Evolutionary conservation across 2,329 filamentous ascomycete genomes (phyloP).

Genomic region (Aspergillus sp.): DNA sequence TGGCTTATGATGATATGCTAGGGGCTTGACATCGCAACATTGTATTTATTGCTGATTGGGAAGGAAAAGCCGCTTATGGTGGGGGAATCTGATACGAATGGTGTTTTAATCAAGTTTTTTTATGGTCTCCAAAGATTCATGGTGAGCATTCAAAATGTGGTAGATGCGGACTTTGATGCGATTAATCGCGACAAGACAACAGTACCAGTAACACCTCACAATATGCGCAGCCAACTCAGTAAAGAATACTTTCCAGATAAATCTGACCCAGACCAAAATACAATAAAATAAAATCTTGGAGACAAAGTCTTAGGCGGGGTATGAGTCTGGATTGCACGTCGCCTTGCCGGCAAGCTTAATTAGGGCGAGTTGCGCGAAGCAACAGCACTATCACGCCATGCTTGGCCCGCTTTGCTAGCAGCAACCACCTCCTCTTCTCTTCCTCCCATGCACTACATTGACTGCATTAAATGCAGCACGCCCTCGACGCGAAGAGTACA

Average conservation of each 20-base stretch:
- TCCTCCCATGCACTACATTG: not conserved
- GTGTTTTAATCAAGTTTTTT: not conserved
- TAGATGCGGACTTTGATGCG: no score
- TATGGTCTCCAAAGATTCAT: not conserved
- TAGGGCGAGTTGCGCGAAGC: slow-evolving; percentile 15
- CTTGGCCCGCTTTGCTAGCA: slow-evolving; percentile 13
- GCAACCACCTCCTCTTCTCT: not conserved
- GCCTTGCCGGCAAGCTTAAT: slow-evolving; percentile 1
- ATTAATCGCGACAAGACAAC: no score
- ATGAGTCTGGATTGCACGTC: not conserved
- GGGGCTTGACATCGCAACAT: slow-evolving; percentile 21
- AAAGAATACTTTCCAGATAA: no score
- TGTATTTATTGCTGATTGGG: slow-evolving; percentile 10
- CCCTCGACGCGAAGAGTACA: not conserved
- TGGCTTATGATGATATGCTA: slow-evolving; percentile 22
- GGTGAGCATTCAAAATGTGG: not conserved
- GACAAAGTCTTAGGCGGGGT: not conserved
- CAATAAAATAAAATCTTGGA: not conserved
- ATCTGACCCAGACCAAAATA: no score
- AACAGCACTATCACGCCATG: slow-evolving; percentile 30
- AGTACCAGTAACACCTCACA: no score
- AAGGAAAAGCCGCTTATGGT: not conserved
- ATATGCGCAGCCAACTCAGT: no score
- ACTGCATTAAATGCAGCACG: not conserved
- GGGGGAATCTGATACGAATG: not conserved